Percentiles rank a stretch among this genome's conserved stretches.
Evolutionary conservation across 192 early-diverging fungal genomes (phyloP).

Genomic region (Coemansia sp.): DNA sequence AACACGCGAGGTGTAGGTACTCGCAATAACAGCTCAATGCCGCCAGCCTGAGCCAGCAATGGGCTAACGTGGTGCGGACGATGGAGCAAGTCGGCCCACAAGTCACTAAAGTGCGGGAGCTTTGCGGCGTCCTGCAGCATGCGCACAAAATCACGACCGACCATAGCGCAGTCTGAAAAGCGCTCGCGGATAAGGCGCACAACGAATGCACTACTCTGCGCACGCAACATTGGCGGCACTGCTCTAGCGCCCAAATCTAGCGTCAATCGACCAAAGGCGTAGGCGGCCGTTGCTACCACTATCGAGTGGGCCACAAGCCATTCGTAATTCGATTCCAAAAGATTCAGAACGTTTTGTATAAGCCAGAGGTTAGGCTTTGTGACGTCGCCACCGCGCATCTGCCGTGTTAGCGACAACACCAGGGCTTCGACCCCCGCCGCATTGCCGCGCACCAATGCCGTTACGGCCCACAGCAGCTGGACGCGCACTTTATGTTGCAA

Average conservation of each 20-base stretch:
- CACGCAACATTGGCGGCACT: slow-evolving; percentile 50
- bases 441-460: slow-evolving; percentile 55
- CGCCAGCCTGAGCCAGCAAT: slow-evolving; percentile 40
- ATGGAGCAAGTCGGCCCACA: slow-evolving; percentile 62
- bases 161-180: slow-evolving; percentile 56
- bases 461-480: slow-evolving; percentile 65
- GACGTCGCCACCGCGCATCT: slow-evolving; percentile 64
- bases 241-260: slow-evolving; percentile 45
- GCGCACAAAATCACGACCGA: slow-evolving; percentile 70
- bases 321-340: slow-evolving; percentile 52
- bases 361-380: slow-evolving; percentile 49
- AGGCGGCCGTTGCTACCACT: slow-evolving; percentile 47
- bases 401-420: slow-evolving; percentile 56
- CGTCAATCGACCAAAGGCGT: slow-evolving; percentile 54
- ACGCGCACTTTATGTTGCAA: slow-evolving; percentile 39
- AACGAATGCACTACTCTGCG: slow-evolving; percentile 54
- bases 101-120: slow-evolving; percentile 54
- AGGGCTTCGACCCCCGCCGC: slow-evolving; percentile 57
- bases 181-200: slow-evolving; percentile 58
- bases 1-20: slow-evolving; percentile 63
- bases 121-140: slow-evolving; percentile 62
- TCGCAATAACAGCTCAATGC: slow-evolving; percentile 59
- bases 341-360: slow-evolving; percentile 49
- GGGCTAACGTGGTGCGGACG: slow-evolving; percentile 57
- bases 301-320: slow-evolving; percentile 21